These are phyloP conservation scores for Ophiostoma himal-ulmi DNA, from an alignment of 2,329 filamentous ascomycete species.

Conservation along the genomic window DNA sequence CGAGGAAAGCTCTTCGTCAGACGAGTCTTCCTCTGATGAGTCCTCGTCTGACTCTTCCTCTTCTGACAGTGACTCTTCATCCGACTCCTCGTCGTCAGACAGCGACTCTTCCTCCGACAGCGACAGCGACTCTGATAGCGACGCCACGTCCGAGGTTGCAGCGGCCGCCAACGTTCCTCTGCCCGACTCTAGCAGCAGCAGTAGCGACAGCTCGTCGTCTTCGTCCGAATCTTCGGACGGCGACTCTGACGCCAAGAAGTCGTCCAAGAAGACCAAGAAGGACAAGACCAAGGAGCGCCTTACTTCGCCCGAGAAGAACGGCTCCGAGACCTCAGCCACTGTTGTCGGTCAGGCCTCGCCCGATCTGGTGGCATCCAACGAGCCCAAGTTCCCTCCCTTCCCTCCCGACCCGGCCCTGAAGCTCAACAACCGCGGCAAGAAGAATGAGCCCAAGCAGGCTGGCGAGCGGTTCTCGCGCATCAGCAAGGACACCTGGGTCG, in stretches of 20 bases:
- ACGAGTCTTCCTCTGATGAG: conserved; percentile 18
- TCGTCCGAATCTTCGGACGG: conserved; percentile 12
- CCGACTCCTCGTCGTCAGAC: conserved; percentile 14
- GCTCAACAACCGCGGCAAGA: conserved; percentile 41
- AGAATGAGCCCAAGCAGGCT: conserved; percentile 45
- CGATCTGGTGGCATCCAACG: conserved; percentile 27
- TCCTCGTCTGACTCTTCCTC: conserved; percentile 15
- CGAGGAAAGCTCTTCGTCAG: conserved; percentile 24
- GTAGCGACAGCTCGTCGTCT: conserved; percentile 15
- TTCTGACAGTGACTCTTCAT: conserved; percentile 26
- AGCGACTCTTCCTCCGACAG: conserved; percentile 22
- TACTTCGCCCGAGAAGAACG: conserved; percentile 25
- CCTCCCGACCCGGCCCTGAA: conserved; percentile 45
- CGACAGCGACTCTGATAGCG: conserved; percentile 24
- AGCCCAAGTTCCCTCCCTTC: conserved; percentile 42
- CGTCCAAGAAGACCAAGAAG: conserved; percentile 8
- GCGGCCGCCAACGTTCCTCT: conserved; percentile 30
- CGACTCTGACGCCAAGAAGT: conserved; percentile 16
- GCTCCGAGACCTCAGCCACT: conserved; percentile 43
- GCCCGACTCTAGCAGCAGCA: conserved; percentile 33
- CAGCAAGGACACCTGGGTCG: conserved; percentile 61
- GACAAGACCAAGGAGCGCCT: conserved; percentile 6
- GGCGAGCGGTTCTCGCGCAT: conserved; percentile 73
- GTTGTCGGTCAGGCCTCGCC: conserved; percentile 45
- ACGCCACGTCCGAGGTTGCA: conserved; percentile 29